Conservation (phyloP, 257 asterid genomes). For the Solanum lignicaule region DNA sequence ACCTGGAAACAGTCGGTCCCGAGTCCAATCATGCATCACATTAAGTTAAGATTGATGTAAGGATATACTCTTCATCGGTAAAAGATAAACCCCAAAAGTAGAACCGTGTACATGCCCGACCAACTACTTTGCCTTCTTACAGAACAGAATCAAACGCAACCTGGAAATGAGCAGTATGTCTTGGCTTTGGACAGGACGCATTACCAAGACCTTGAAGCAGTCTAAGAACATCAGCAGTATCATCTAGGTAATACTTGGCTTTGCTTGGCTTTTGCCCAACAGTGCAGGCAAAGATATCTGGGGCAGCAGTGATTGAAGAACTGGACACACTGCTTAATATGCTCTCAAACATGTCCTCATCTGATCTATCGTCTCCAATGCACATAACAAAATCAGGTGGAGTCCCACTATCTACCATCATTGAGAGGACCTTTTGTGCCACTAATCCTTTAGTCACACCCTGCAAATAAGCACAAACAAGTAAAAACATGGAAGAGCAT, state of each 20-base stretch:
- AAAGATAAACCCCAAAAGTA: slow-evolving; percentile 9
- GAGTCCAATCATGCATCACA: slow-evolving; percentile 17
- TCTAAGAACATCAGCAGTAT: slow-evolving; percentile 57
- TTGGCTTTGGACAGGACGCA: slow-evolving; percentile 56
- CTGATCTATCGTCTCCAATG: slow-evolving; percentile 81
- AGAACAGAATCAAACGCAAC: slow-evolving; percentile 42
- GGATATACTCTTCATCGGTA: background rate
- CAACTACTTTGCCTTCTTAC: slow-evolving; percentile 9
- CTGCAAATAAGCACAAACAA: slow-evolving; percentile 26
- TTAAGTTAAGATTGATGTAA: slow-evolving; percentile 17
- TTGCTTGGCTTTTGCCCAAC: slow-evolving; percentile 97
- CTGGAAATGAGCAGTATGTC: slow-evolving; percentile 30
- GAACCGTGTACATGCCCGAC: slow-evolving; percentile 6
- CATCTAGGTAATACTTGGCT: slow-evolving; percentile 85
- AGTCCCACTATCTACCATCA: slow-evolving; percentile 32
- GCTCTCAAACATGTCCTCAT: slow-evolving; percentile 93
- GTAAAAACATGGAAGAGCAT: background rate
- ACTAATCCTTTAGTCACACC: slow-evolving; percentile 88
- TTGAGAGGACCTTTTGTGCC: slow-evolving; percentile 56
- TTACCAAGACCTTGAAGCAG: slow-evolving; percentile 59
- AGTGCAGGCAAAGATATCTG: slow-evolving; percentile 82
- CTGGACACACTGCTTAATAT: slow-evolving; percentile 34
- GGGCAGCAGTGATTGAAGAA: slow-evolving; percentile 31
- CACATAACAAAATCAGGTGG: slow-evolving; percentile 77
- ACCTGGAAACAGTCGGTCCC: background rate